Conservation (phyloP, 1,284 basidiomycete species). For the Irpex rosettiformis region DNA sequence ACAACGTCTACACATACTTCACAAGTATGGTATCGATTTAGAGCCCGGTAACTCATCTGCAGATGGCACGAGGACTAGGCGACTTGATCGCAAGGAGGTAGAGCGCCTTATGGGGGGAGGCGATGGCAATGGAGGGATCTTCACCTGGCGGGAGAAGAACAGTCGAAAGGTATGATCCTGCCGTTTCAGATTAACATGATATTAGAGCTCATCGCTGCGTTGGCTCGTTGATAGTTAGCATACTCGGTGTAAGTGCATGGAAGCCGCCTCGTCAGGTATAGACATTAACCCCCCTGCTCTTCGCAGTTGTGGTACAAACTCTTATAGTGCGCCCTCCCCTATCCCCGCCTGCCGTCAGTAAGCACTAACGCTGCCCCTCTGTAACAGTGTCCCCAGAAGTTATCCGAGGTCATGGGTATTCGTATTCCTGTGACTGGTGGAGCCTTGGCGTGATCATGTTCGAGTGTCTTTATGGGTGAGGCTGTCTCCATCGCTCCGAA, state of each 20-base stretch:
- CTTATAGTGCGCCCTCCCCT: conserved; percentile 67
- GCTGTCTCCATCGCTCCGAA: conserved; percentile 10
- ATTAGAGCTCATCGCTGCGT: conserved; percentile 18
- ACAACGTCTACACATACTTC: conserved; percentile 83
- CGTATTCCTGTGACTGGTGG: conserved; percentile 98
- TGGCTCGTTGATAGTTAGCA: conserved; percentile 56
- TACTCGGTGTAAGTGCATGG: conserved; percentile 80
- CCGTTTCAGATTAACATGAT: conserved; percentile 7
- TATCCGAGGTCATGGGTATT: conserved; percentile 89
- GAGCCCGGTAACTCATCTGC: conserved; percentile 56
- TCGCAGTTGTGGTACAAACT: conserved; percentile 80
- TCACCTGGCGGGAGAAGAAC: conserved; percentile 94
- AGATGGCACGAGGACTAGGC: conserved; percentile 66
- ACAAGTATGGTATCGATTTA: conserved; percentile 93
- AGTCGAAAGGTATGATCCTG: conserved; percentile 66
- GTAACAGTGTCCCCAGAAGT: conserved; percentile 89
- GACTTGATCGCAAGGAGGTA: conserved; percentile 74
- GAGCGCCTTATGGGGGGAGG: conserved; percentile 79
- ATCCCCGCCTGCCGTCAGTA: not conserved
- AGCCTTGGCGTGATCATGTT: conserved; percentile 92
- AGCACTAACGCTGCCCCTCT: conserved; percentile 10
- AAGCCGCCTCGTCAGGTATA: conserved; percentile 5
- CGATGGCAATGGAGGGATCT: conserved; percentile 73
- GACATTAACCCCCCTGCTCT: conserved; percentile 16
- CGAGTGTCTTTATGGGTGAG: conserved; percentile 85